phyloP scores from a whole-genome alignment of 2,329 filamentous ascomycete genomes.

The Simplicillium aogashimaense region DNA sequence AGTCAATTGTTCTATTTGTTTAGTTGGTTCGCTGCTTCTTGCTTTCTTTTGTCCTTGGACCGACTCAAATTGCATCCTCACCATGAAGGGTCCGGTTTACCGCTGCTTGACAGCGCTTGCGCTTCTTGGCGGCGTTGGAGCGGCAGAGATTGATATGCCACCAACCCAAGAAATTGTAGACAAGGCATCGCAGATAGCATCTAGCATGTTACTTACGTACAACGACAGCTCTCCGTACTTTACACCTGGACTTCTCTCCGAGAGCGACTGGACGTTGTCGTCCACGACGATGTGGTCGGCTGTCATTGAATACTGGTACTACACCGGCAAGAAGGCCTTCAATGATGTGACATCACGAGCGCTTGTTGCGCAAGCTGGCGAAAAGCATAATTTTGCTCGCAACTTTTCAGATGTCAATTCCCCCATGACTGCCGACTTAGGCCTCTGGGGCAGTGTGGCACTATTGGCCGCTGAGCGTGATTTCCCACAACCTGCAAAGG shows the following conservation, averaged over 20 bases:
- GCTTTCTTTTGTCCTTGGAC: no score
- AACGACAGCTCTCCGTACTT: conserved; percentile 36
- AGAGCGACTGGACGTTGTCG: conserved; percentile 54
- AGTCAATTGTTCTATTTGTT: no score
- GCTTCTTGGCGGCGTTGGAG: conserved; percentile 5
- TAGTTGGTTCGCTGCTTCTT: no score
- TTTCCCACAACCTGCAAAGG: conserved; percentile 51
- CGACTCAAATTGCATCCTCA: no score
- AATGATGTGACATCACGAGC: conserved; percentile 45
- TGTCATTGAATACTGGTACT: conserved; percentile 55
- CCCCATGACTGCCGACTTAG: conserved; percentile 56
- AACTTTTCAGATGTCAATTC: conserved; percentile 47
- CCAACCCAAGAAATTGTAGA: conserved; percentile 19
- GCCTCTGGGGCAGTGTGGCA: conserved; percentile 66
- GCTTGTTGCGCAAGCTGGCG: conserved; percentile 43
- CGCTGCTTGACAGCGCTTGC: conserved; percentile 5
- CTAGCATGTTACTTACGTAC: conserved; percentile 25
- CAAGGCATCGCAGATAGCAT: conserved; percentile 36
- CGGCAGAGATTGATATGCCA: conserved; percentile 13
- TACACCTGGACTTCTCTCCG: conserved; percentile 50
- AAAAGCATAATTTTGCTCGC: conserved; percentile 32
- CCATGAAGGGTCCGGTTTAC: no score
- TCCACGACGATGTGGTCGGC: conserved; percentile 54
- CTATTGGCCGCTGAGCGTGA: conserved; percentile 63
- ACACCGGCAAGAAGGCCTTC: conserved; percentile 53